phyloP scores from a whole-genome alignment of 306 rosid species.

The Hippophae rhamnoides region DNA sequence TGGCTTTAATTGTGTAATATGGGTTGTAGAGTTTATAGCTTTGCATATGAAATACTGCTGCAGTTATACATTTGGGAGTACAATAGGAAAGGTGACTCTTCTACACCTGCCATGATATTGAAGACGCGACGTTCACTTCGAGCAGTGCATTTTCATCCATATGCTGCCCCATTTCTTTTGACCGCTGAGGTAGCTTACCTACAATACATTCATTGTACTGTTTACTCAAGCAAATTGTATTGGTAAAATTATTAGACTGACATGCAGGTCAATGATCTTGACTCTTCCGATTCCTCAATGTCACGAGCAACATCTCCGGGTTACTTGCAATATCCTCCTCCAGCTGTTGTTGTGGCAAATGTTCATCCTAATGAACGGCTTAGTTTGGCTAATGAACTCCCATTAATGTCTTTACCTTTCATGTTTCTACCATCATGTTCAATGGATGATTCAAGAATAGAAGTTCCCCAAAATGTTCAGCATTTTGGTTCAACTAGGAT shows the following conservation, averaged over 20 bases:
- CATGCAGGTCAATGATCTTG: conserved; percentile 91
- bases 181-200: conserved; percentile 72
- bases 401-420: conserved; percentile 57
- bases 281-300: conserved; percentile 81
- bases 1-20: conserved; percentile 3
- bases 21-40: conserved; percentile 2
- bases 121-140: conserved; percentile 80
- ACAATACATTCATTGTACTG: conserved; percentile 12
- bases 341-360: conserved; percentile 71
- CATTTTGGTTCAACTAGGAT: conserved; percentile 40
- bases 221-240: conserved; percentile 15
- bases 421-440: conserved; percentile 38
- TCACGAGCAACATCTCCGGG: conserved; percentile 75
- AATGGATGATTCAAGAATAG: conserved; percentile 50
- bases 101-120: conserved; percentile 63
- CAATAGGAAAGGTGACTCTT: conserved; percentile 46
- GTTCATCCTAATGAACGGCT: conserved; percentile 45
- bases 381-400: conserved; percentile 44
- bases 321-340: conserved; percentile 80
- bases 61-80: conserved; percentile 90
- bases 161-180: conserved; percentile 77
- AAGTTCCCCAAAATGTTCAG: conserved; percentile 30
- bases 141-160: conserved; percentile 97
- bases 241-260: conserved; percentile 31
- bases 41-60: conserved; percentile 15